phyloP scores from a whole-genome alignment of 2,329 filamentous ascomycete species.

The Exophiala mesophila region DNA sequence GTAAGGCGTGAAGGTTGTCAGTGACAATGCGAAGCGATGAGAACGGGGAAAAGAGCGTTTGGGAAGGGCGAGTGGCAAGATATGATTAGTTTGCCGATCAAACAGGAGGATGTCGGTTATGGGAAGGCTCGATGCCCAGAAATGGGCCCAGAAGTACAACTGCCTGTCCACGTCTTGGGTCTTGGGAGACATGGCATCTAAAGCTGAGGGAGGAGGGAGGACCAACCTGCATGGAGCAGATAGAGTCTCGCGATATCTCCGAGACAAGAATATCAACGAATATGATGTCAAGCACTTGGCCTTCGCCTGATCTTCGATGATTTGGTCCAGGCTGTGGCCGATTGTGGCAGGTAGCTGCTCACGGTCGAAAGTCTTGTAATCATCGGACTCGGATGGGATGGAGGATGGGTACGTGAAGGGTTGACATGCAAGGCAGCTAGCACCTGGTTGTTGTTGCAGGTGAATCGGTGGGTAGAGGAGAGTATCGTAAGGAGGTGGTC shows the following conservation, averaged over 20 bases:
- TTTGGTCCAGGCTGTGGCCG: conserved; percentile 16
- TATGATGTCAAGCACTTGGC: conserved; percentile 9
- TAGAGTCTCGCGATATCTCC: conserved; percentile 12
- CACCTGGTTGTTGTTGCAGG: too few relatives aligned
- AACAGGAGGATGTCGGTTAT: not conserved
- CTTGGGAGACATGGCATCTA: not conserved
- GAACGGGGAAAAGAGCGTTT: too few relatives aligned
- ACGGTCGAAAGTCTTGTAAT: conserved; percentile 13
- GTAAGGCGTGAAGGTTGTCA: conserved; percentile 18
- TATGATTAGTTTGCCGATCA: too few relatives aligned
- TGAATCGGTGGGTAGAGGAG: too few relatives aligned
- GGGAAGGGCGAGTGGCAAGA: too few relatives aligned
- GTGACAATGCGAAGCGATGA: too few relatives aligned
- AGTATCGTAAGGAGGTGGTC: too few relatives aligned
- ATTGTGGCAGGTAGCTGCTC: conserved; percentile 21
- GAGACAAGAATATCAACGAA: conserved; percentile 8
- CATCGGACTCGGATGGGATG: conserved; percentile 15
- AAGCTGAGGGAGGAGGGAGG: not conserved
- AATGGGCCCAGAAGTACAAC: not conserved
- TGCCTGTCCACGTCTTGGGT: not conserved
- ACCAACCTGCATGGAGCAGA: conserved; percentile 26
- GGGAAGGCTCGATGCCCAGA: not conserved
- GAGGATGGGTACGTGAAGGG: not conserved
- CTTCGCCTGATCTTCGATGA: conserved; percentile 14
- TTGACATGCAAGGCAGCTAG: too few relatives aligned